Evolutionary conservation across 1,284 basidiomycete genomes (phyloP).

Genomic region (Mycena sp.): DNA sequence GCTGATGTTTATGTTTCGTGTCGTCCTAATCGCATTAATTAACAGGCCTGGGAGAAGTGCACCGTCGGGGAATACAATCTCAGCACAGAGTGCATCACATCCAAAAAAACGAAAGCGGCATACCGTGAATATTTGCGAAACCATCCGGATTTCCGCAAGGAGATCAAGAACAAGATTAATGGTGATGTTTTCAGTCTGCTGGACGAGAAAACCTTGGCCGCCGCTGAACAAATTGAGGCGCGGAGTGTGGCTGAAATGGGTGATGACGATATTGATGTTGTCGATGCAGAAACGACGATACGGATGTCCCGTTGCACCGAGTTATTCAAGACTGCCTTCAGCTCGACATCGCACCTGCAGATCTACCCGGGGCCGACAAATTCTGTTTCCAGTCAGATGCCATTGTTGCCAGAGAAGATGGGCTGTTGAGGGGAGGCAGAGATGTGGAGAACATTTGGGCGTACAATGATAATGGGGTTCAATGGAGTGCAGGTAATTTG

Average conservation of each 20-base stretch:
- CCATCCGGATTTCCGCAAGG: conserved; percentile 24
- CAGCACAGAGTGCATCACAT: neutral
- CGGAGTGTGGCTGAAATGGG: neutral
- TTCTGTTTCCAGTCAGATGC: neutral
- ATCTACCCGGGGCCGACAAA: neutral
- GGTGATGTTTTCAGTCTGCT: conserved; percentile 5
- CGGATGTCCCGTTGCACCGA: conserved; percentile 26
- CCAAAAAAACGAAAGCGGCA: conserved; percentile 21
- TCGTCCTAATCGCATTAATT: neutral
- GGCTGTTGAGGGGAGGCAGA: neutral
- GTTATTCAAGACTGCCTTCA: conserved; percentile 13
- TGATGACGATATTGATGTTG: neutral
- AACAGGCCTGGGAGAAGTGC: conserved; percentile 27
- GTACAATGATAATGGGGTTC: neutral
- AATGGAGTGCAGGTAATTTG: neutral
- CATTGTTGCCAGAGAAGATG: neutral
- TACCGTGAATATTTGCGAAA: conserved; percentile 26
- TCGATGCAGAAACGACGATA: conserved; percentile 11
- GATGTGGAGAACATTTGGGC: conserved; percentile 3
- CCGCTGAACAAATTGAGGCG: neutral
- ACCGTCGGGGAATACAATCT: conserved; percentile 10
- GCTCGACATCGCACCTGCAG: neutral
- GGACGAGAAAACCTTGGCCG: neutral
- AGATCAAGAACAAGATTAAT: conserved; percentile 28
- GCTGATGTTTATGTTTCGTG: neutral